phyloP scores from a whole-genome alignment of 306 rosid species.

The Phaseolus lunatus region DNA sequence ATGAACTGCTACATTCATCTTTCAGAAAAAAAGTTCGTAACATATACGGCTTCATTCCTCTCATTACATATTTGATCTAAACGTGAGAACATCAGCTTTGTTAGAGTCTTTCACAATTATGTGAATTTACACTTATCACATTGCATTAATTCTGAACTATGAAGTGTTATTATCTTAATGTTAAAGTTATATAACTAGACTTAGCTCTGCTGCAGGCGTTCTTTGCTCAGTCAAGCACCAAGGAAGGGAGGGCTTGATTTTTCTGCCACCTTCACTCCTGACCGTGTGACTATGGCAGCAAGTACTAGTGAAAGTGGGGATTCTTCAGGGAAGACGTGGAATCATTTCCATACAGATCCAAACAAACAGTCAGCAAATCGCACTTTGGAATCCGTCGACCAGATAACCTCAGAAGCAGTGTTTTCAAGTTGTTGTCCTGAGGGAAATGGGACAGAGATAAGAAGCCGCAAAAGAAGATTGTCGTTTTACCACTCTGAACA shows the following conservation, averaged over 20 bases:
- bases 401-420: conserved; percentile 49
- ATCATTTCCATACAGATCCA: conserved; percentile 47
- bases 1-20: conserved; percentile 19
- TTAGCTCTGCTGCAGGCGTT: conserved; percentile 72
- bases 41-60: not conserved
- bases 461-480: conserved; percentile 63
- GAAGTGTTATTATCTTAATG: not conserved
- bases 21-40: not conserved
- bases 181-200: conserved; percentile 41
- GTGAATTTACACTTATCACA: not conserved
- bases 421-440: conserved; percentile 49
- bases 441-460: conserved; percentile 46
- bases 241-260: conserved; percentile 44
- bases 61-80: conserved; percentile 28
- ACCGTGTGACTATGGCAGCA: conserved; percentile 44
- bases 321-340: conserved; percentile 52
- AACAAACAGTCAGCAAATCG: conserved; percentile 49
- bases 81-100: conserved; percentile 31
- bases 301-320: conserved; percentile 55
- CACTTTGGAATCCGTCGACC: conserved; percentile 50
- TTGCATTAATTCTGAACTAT: conserved; percentile 11
- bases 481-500: conserved; percentile 55
- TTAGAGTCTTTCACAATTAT: not conserved
- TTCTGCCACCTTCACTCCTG: conserved; percentile 57
- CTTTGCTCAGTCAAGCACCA: conserved; percentile 93